Conservation (phyloP, 2,329 filamentous ascomycete genomes). For the Hymenoscyphus fraxineus region DNA sequence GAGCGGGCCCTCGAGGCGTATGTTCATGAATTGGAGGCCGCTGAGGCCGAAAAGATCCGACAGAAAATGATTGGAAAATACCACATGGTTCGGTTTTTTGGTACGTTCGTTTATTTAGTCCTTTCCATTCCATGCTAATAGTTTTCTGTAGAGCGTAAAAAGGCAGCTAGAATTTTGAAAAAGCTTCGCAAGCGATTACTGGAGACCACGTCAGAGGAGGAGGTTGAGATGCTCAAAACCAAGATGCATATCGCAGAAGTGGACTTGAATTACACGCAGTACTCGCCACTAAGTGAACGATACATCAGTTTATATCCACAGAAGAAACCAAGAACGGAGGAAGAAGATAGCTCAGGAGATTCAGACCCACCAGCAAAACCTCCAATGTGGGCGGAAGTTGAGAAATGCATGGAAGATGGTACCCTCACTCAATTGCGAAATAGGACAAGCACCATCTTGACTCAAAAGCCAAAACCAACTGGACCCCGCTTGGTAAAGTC, state of each 20-base stretch:
- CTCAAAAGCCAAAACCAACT: slow-evolving; percentile 15
- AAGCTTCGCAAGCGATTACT: slow-evolving; percentile 58
- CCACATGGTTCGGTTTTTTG: slow-evolving; percentile 82
- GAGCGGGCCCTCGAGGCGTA: slow-evolving; percentile 69
- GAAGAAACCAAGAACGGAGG: slow-evolving; percentile 38
- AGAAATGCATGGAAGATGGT: slow-evolving; percentile 59
- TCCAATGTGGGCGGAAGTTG: slow-evolving; percentile 66
- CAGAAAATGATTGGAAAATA: slow-evolving; percentile 73
- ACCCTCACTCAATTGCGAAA: slow-evolving; percentile 32
- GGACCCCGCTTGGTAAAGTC: slow-evolving; percentile 21
- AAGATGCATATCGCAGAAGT: slow-evolving; percentile 67
- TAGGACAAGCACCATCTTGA: slow-evolving; percentile 18
- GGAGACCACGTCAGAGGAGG: slow-evolving; percentile 47
- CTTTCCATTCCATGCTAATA: not conserved
- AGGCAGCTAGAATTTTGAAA: slow-evolving; percentile 64
- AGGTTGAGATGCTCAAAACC: slow-evolving; percentile 48
- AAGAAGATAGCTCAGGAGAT: slow-evolving; percentile 31
- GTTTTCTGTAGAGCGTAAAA: slow-evolving; percentile 61
- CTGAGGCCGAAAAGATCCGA: slow-evolving; percentile 57
- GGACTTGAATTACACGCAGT: slow-evolving; percentile 71
- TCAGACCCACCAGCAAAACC: slow-evolving; percentile 33
- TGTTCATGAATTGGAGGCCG: slow-evolving; percentile 58
- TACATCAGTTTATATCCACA: slow-evolving; percentile 63
- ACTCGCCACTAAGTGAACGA: slow-evolving; percentile 65
- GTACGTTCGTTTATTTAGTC: slow-evolving; percentile 42